Conservation (phyloP, 2,329 filamentous ascomycete genomes). For the Fusarium sp. region DNA sequence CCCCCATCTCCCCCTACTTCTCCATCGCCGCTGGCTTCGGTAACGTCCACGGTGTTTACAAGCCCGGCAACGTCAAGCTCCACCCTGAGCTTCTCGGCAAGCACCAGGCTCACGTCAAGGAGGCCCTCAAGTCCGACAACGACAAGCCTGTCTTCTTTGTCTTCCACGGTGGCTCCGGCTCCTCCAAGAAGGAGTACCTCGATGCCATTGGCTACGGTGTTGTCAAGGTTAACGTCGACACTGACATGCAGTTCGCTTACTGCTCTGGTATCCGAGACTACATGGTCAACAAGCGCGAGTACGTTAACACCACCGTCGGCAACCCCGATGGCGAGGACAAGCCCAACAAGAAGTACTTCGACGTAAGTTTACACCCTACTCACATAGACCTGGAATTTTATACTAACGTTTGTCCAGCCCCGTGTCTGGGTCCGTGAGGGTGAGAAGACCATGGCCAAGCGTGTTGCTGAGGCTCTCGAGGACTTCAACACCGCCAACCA, state of each 20-base stretch:
- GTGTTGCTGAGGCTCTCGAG: conserved; percentile 82
- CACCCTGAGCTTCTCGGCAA: conserved; percentile 95
- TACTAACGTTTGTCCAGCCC: conserved; percentile 62
- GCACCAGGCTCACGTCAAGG: conserved; percentile 92
- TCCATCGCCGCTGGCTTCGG: conserved; percentile 98
- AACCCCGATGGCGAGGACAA: conserved; percentile 97
- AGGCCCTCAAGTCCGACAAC: conserved; percentile 76
- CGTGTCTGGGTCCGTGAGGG: conserved; percentile 96
- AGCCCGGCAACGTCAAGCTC: conserved; percentile 96
- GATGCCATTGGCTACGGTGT: conserved; percentile 93
- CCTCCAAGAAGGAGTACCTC: conserved; percentile 87
- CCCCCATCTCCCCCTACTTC: conserved; percentile 92
- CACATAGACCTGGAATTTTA: not conserved
- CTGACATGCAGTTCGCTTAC: conserved; percentile 97
- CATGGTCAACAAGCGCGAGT: conserved; percentile 93
- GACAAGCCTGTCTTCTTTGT: conserved; percentile 98
- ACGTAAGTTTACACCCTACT: conserved; percentile 54
- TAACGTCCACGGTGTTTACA: conserved; percentile 99
- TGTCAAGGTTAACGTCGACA: conserved; percentile 99
- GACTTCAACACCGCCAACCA: conserved; percentile 79
- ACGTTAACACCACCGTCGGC: conserved; percentile 85
- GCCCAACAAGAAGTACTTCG: conserved; percentile 98
- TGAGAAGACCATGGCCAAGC: conserved; percentile 93
- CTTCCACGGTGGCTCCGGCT: conserved; percentile 98
- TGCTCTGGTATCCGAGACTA: conserved; percentile 93